Base-by-base conservation (phyloP, 352 stramenopile species). In the Pythium graminicola region DNA sequence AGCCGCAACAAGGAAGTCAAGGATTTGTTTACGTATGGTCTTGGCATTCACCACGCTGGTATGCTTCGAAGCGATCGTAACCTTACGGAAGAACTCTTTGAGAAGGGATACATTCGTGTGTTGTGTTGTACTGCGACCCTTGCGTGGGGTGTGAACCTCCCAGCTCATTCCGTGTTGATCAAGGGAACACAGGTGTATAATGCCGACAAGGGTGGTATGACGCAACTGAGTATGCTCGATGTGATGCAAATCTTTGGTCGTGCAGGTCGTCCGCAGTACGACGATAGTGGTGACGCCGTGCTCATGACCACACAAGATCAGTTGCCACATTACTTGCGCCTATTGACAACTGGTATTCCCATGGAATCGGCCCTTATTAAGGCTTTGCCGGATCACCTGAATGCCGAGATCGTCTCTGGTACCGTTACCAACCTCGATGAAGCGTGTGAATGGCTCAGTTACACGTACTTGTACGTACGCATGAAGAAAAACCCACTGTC, bases 161-260 rank as follows among this genome's bases (percentile, higher is more conserved):
- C 97, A 6, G 96, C 96, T 1, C 97, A 99, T 72, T 98, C 97
- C 5, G 97, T 99, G 14, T 99, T 99, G 59, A 99, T 99, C 66
- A 99, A 99, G 74, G 97, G 97, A n/a, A 99, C 97, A 24, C 97
- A 99, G 65, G 98, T 99, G 61, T 99, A 99, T 76, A 97, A 98
- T 57, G 97, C 97, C 4, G 94, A 98, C 45, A 95, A 97, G 57
- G 96, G 96, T 16, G 77, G 94, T 19, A 99, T 97, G 97, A 96
- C 94, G 20, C 97, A 99, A 65, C 64, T 99, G 11, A 98, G 87
- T 60, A 96, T 96, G 7, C 74, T 99, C 28, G 97, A 99, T 68
- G 96, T 99, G 38, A 64, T 99, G 47, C 97, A 99, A 66, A 99
- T 99, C 97, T 82, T 99, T 57, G 97, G 97, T 56, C 86, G 97